These are phyloP conservation scores for Rosa hybrid DNA, from an alignment of 331 rosid species.

Conservation along the genomic window DNA sequence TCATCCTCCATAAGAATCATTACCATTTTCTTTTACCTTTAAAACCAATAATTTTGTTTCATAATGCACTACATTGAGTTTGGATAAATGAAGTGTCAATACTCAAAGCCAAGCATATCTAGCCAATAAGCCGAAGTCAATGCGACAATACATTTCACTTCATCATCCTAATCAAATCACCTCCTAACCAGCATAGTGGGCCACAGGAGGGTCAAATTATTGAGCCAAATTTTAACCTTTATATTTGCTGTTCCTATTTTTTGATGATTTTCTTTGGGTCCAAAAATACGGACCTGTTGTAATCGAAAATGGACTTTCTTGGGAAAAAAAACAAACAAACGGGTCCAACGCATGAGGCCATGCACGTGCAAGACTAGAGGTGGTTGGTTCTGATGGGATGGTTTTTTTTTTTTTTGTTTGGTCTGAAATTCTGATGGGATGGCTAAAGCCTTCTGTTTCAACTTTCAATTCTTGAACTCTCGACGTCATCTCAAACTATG, in stretches of 20 bases:
- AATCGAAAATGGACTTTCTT: no score
- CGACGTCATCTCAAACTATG: background rate
- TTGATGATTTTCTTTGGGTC: background rate
- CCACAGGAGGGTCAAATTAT: background rate
- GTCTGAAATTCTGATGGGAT: background rate
- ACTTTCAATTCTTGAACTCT: background rate
- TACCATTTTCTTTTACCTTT: no score
- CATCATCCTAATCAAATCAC: background rate
- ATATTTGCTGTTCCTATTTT: no score
- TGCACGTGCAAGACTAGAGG: slow-evolving; percentile 12
- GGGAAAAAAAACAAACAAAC: background rate
- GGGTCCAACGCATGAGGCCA: background rate
- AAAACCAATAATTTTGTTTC: no score
- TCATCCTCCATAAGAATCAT: no score
- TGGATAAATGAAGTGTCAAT: background rate
- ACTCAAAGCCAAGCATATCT: background rate
- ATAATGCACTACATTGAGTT: background rate
- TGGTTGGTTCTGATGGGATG: background rate
- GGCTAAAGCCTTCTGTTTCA: background rate
- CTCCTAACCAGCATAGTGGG: background rate
- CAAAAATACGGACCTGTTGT: no score
- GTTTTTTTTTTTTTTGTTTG: background rate
- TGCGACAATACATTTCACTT: background rate
- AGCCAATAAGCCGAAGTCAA: background rate
- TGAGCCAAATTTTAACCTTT: no score